These are phyloP conservation scores for Populus simonii DNA, from an alignment of 345 rosid genomes.

Conservation along the genomic window DNA sequence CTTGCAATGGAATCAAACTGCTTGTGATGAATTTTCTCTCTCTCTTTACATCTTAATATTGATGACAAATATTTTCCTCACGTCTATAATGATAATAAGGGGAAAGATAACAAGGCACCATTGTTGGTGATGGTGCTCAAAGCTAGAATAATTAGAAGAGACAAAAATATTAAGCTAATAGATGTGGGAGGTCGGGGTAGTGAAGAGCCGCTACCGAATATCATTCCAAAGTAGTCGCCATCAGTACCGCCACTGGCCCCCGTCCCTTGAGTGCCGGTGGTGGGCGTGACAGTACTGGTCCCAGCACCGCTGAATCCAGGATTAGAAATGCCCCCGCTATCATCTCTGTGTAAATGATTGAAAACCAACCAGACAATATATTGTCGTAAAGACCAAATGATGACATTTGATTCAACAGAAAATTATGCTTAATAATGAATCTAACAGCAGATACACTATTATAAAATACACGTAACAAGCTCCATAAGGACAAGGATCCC, in stretches of 20 bases:
- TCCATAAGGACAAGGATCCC: no score
- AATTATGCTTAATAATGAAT: background rate
- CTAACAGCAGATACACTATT: background rate
- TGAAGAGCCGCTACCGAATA: slow-evolving; percentile 55
- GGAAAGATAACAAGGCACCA: slow-evolving; percentile 11
- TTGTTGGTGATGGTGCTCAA: slow-evolving; percentile 36
- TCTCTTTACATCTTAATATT: slow-evolving; percentile 1
- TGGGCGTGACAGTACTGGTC: slow-evolving; percentile 31
- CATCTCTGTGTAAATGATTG: slow-evolving; percentile 39
- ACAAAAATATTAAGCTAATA: slow-evolving; percentile 36
- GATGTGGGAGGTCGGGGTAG: slow-evolving; percentile 24
- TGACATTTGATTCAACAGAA: background rate
- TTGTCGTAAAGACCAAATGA: slow-evolving; percentile 5
- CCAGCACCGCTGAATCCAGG: slow-evolving; percentile 41
- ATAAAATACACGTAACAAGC: no score
- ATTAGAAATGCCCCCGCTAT: slow-evolving; percentile 37
- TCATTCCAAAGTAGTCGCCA: slow-evolving; percentile 57
- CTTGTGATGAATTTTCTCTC: background rate
- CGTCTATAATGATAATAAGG: slow-evolving; percentile 2
- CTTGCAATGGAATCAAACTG: background rate
- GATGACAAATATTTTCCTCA: background rate
- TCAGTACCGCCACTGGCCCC: slow-evolving; percentile 14
- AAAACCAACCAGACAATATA: background rate
- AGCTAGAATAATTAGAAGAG: slow-evolving; percentile 40
- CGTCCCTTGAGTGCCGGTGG: slow-evolving; percentile 25